phyloP scores from a whole-genome alignment of 306 rosid species.

The Arachis hypogaea region DNA sequence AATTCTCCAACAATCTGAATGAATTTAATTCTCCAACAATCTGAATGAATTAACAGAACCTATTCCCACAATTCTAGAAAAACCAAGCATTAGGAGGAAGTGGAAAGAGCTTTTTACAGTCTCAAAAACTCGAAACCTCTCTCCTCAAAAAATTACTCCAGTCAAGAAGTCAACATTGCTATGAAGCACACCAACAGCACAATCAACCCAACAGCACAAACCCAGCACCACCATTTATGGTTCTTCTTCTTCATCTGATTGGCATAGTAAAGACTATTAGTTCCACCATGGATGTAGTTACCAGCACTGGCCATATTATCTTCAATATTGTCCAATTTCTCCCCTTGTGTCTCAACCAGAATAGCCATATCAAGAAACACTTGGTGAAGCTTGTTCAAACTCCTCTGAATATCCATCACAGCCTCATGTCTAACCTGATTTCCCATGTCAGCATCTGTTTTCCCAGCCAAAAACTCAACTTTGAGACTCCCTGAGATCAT shows the following conservation, averaged over 20 bases:
- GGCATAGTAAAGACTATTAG: constrained; percentile 73
- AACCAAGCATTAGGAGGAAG: constrained; percentile 14
- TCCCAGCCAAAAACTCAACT: constrained; percentile 69
- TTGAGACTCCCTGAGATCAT: constrained; percentile 64
- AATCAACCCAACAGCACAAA: constrained; percentile 63
- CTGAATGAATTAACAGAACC: constrained; percentile 29
- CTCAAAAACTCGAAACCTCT: constrained; percentile 31
- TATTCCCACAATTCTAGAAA: constrained; percentile 27
- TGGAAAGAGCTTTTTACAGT: constrained; percentile 32
- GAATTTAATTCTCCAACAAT: constrained; percentile 33
- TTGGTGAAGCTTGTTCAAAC: constrained; percentile 91
- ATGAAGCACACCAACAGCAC: constrained; percentile 72
- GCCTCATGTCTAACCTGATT: constrained; percentile 75
- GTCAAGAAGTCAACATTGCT: constrained; percentile 61
- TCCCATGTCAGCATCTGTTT: constrained; percentile 61
- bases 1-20: constrained; percentile 28
- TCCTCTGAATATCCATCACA: constrained; percentile 76
- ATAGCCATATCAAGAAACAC: constrained; percentile 96
- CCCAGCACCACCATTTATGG: constrained; percentile 66
- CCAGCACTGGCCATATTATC: constrained; percentile 74
- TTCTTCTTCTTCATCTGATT: constrained; percentile 68
- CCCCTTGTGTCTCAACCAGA: constrained; percentile 85
- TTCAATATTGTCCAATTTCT: constrained; percentile 78
- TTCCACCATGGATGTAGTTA: constrained; percentile 72
- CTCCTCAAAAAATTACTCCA: constrained; percentile 16